Evolutionary conservation across 208 protist species (phyloP).

Genomic region (Acanthamoeba royreba): DNA sequence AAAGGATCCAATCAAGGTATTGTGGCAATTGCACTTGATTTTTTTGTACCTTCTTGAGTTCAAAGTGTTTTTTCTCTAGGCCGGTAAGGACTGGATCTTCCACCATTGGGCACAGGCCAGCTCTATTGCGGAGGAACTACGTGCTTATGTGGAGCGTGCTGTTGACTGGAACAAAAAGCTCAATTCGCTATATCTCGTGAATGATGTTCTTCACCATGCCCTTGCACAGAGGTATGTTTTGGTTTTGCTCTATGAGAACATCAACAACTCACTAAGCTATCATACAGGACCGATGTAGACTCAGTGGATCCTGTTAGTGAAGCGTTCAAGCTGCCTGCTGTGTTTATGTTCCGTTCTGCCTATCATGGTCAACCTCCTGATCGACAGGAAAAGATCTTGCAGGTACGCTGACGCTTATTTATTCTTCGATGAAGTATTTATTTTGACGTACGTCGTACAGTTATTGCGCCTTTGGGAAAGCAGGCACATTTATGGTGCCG

Average conservation of each 20-base stretch:
- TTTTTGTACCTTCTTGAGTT: too few relatives aligned
- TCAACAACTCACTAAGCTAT: background rate
- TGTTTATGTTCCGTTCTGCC: conserved; percentile 39
- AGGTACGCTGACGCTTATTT: background rate
- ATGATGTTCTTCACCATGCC: conserved; percentile 41
- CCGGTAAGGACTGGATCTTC: conserved; percentile 49
- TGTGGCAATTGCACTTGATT: too few relatives aligned
- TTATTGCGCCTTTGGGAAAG: conserved; percentile 33
- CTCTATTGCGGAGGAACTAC: background rate
- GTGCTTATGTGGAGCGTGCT: background rate
- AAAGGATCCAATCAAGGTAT: conserved; percentile 41
- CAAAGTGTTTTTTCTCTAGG: background rate
- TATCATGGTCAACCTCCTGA: conserved; percentile 27
- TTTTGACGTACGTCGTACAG: background rate
- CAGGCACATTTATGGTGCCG: conserved; percentile 1
- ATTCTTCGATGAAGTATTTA: background rate
- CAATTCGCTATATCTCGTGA: background rate
- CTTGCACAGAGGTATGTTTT: background rate
- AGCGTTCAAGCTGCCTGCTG: conserved; percentile 39
- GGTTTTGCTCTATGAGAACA: background rate
- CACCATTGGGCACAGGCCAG: conserved; percentile 31
- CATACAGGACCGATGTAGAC: background rate
- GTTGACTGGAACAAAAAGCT: conserved; percentile 6
- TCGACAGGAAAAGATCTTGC: conserved; percentile 1
- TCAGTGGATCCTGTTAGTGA: conserved; percentile 19